Evolutionary conservation across 306 rosid genomes (phyloP).

Genomic region (Rosa persica): DNA sequence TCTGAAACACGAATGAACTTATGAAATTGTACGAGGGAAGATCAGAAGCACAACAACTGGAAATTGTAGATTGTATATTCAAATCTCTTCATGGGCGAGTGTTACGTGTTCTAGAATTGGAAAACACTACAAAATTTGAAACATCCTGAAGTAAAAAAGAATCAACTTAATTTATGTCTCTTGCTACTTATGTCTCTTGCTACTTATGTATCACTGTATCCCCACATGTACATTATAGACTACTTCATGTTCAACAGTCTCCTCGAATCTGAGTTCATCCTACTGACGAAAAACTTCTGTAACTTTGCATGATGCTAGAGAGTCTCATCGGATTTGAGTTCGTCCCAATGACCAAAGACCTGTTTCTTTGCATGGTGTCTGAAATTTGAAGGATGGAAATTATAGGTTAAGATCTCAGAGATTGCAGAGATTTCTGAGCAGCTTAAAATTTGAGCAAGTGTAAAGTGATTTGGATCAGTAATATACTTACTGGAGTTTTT

Average conservation of each 20-base stretch:
- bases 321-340: slow-evolving; percentile 40
- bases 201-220: slow-evolving; percentile 12
- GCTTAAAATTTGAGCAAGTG: neutral
- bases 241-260: slow-evolving; percentile 16
- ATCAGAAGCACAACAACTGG: neutral
- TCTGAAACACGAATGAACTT: neutral
- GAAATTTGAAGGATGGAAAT: slow-evolving; percentile 11
- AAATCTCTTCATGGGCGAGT: neutral
- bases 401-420: neutral
- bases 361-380: slow-evolving; percentile 84
- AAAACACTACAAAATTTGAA: neutral
- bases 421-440: neutral
- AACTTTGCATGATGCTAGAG: slow-evolving; percentile 40
- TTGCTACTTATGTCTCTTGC: neutral
- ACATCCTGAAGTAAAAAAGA: neutral
- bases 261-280: slow-evolving; percentile 84
- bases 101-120: neutral
- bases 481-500: slow-evolving; percentile 71
- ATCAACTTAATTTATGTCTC: neutral
- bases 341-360: slow-evolving; percentile 94
- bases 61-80: neutral
- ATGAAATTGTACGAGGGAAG: neutral
- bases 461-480: neutral
- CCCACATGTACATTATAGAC: neutral
- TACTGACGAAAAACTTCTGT: slow-evolving; percentile 71